A percentile compares a stretch with the other conserved stretches of the same genome.
phyloP scores from a whole-genome alignment of 1,284 basidiomycete species.

The Cryptococcus amylolentus region DNA sequence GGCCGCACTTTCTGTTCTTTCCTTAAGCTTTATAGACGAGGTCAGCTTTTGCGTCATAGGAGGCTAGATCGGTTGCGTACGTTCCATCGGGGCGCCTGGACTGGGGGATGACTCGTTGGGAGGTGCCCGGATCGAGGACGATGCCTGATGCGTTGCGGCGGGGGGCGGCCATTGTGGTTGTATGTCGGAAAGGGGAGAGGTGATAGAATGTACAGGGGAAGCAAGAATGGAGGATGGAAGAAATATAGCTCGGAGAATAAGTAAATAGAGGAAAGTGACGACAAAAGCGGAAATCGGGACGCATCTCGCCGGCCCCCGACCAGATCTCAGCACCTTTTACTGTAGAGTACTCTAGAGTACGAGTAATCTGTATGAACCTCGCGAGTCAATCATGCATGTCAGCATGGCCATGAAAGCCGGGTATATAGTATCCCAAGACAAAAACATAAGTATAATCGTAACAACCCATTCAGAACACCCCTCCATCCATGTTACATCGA shows the following conservation, averaged over 20 bases:
- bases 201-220: background rate
- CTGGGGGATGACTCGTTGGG: conserved; percentile 83
- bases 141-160: conserved; percentile 67
- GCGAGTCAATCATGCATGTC: background rate
- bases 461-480: background rate
- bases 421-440: too few species aligned
- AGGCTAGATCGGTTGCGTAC: conserved; percentile 56
- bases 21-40: background rate
- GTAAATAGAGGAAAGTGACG: too few species aligned
- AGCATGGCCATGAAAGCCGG: too few species aligned
- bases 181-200: background rate
- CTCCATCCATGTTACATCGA: background rate
- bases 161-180: background rate
- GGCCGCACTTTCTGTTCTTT: conserved; percentile 88
- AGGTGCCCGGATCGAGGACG: conserved; percentile 71
- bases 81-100: conserved; percentile 79
- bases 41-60: background rate
- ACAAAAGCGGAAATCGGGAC: too few species aligned
- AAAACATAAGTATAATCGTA: background rate
- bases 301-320: too few species aligned
- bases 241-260: background rate
- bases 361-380: background rate
- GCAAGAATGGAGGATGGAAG: background rate
- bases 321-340: too few species aligned
- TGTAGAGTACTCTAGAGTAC: too few species aligned